These are phyloP conservation scores for Tilletia horrida DNA, from an alignment of 1,284 basidiomycete genomes.

Conservation along the genomic window DNA sequence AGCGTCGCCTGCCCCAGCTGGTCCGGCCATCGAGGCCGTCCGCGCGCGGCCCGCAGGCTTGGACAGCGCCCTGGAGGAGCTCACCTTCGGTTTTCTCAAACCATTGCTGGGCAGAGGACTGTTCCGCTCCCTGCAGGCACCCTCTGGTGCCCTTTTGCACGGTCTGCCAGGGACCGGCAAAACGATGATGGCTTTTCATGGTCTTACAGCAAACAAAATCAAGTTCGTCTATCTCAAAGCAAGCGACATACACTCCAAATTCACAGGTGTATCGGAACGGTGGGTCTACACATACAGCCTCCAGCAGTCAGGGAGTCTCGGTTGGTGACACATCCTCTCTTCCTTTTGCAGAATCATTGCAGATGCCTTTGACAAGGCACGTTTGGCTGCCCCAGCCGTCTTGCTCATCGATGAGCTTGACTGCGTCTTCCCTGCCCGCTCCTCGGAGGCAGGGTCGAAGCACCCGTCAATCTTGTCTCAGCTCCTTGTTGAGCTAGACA, in stretches of 20 bases:
- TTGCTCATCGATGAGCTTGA: slow-evolving; percentile 4
- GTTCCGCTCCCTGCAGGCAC: neutral
- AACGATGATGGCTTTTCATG: neutral
- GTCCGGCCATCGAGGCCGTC: too few species aligned
- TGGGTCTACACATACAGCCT: neutral
- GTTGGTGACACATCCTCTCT: neutral
- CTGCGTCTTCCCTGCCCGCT: slow-evolving; percentile 13
- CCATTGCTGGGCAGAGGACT: too few species aligned
- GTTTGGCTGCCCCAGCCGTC: neutral
- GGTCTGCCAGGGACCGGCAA: slow-evolving; percentile 1
- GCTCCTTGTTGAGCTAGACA: slow-evolving; percentile 6
- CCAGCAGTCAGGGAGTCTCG: too few species aligned
- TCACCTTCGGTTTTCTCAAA: too few species aligned
- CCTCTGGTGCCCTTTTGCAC: neutral
- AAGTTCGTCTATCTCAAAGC: slow-evolving; percentile 5
- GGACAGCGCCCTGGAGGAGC: too few species aligned
- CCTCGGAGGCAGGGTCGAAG: neutral
- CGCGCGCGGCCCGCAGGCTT: too few species aligned
- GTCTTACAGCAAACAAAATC: neutral
- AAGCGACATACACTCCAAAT: slow-evolving; percentile 1
- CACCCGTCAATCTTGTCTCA: neutral
- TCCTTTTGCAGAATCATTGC: neutral
- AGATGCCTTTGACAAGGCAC: neutral
- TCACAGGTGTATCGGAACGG: neutral
- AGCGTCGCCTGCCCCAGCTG: too few species aligned